phyloP scores from a whole-genome alignment of 345 rosid genomes.

The Populus simonii region DNA sequence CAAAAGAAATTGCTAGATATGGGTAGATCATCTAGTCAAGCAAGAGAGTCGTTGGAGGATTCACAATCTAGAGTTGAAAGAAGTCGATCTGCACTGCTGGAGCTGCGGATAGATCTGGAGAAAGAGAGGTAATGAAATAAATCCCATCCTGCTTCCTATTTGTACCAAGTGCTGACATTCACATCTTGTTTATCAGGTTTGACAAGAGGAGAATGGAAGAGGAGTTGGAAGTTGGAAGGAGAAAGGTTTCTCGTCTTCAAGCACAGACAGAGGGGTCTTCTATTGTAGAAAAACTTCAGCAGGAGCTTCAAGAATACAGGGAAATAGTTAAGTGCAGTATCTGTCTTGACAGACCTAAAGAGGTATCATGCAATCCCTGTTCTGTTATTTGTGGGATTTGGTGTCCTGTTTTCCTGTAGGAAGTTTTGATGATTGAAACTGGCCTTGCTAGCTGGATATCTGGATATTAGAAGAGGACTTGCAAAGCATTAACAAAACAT shows the following conservation, averaged over 20 bases:
- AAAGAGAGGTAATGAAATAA: constrained; percentile 58
- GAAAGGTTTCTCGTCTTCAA: constrained; percentile 58
- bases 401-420: background rate
- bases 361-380: constrained; percentile 44
- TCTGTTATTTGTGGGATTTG: background rate
- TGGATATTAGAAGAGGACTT: background rate
- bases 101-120: constrained; percentile 61
- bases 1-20: constrained; percentile 62
- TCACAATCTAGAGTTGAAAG: constrained; percentile 59
- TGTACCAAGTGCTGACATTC: constrained; percentile 4
- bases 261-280: constrained; percentile 67
- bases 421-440: background rate
- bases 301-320: constrained; percentile 81
- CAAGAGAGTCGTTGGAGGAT: constrained; percentile 60
- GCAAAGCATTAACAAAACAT: background rate
- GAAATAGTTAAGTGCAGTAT: constrained; percentile 89
- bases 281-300: constrained; percentile 61
- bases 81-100: constrained; percentile 47
- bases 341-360: constrained; percentile 82
- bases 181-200: constrained; percentile 46
- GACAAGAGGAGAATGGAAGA: constrained; percentile 75
- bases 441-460: background rate
- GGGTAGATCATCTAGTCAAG: constrained; percentile 55
- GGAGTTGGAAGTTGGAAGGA: constrained; percentile 61
- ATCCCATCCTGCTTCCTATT: background rate